These are phyloP conservation scores for Solanum hybrid DNA, from an alignment of 305 asterid species.

Conservation along the genomic window DNA sequence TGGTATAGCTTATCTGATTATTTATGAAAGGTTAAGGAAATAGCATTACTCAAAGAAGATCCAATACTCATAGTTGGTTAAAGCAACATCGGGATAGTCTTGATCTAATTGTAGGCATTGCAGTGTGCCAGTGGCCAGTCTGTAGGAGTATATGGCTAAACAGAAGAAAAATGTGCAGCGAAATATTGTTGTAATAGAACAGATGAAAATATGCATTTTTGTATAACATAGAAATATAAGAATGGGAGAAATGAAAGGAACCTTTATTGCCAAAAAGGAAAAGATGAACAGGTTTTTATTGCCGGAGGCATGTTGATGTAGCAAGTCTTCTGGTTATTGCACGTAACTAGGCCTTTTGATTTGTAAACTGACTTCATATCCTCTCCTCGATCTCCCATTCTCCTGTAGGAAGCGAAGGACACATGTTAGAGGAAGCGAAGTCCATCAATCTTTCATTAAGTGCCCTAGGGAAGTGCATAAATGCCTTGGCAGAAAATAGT, in stretches of 20 bases:
- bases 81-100: not conserved
- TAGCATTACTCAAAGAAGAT: not conserved
- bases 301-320: not conserved
- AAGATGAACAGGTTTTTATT: not conserved
- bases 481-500: conserved; percentile 98
- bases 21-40: not conserved
- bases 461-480: conserved; percentile 97
- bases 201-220: not conserved
- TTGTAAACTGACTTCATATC: not conserved
- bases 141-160: not conserved
- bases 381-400: conserved; percentile 24
- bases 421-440: conserved; percentile 94
- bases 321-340: not conserved
- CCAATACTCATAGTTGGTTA: not conserved
- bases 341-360: not conserved
- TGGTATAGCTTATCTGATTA: not conserved
- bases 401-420: conserved; percentile 95
- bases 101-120: not conserved
- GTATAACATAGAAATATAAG: not conserved
- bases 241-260: not conserved
- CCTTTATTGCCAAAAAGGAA: not conserved
- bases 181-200: not conserved
- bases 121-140: not conserved
- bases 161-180: not conserved
- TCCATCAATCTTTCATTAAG: conserved; percentile 94